Evolutionary conservation across 1,284 basidiomycete species (phyloP).

Genomic region (Bjerkandera adusta): DNA sequence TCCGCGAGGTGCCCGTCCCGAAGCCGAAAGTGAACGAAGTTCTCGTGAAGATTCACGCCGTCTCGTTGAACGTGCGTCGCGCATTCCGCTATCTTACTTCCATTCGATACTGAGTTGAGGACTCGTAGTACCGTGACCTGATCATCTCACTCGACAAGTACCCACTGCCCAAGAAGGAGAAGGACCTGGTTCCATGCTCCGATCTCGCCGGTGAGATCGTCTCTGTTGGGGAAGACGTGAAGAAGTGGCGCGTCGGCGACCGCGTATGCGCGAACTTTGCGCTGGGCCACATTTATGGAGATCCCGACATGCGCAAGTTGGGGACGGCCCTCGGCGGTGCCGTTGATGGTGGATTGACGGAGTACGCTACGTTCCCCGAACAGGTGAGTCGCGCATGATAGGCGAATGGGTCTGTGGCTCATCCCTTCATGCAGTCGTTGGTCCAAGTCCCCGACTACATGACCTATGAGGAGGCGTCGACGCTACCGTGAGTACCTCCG

Average conservation of each 20-base stretch:
- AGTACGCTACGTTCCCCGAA: slow-evolving; percentile 39
- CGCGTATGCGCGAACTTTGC: slow-evolving; percentile 40
- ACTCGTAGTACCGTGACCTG: slow-evolving; percentile 41
- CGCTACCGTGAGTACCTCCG: slow-evolving; percentile 16
- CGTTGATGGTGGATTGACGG: slow-evolving; percentile 51
- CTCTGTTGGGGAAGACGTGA: slow-evolving; percentile 50
- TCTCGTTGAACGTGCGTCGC: slow-evolving; percentile 40
- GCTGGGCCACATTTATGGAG: slow-evolving; percentile 20
- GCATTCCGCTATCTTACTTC: neutral
- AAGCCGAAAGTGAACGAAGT: slow-evolving; percentile 39
- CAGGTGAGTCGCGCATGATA: slow-evolving; percentile 34
- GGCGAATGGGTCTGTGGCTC: too few relatives aligned
- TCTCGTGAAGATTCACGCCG: slow-evolving; percentile 48
- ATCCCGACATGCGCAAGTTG: slow-evolving; percentile 20
- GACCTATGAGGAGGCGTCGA: slow-evolving; percentile 34
- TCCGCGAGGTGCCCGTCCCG: slow-evolving; percentile 31
- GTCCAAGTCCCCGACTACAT: slow-evolving; percentile 33
- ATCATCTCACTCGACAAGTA: slow-evolving; percentile 35
- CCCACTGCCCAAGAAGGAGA: slow-evolving; percentile 25
- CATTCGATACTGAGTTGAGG: neutral
- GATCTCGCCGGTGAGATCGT: slow-evolving; percentile 65
- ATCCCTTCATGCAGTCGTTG: slow-evolving; percentile 17
- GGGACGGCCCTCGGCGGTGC: slow-evolving; percentile 43
- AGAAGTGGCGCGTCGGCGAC: slow-evolving; percentile 41
- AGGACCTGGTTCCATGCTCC: slow-evolving; percentile 52